phyloP scores from a whole-genome alignment of 352 stramenopile genomes.

The Globisporangium paroecandrum region DNA sequence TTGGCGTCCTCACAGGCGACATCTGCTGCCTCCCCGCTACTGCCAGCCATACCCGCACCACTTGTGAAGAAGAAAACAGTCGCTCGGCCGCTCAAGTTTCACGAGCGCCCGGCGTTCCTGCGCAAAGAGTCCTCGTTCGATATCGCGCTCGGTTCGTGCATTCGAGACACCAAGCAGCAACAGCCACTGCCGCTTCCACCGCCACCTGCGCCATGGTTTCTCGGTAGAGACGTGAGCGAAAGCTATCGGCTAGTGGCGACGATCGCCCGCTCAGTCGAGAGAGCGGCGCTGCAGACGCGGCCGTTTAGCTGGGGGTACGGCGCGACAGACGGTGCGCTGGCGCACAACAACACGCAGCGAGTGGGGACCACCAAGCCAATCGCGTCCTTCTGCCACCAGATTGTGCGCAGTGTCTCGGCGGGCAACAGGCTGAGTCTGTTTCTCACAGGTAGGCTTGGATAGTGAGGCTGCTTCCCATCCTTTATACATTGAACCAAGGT shows the following conservation, averaged over 20 bases:
- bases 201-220: slow-evolving; percentile 16
- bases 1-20: too few species aligned
- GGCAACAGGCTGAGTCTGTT: slow-evolving; percentile 63
- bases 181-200: not conserved
- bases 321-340: slow-evolving; percentile 39
- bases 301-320: slow-evolving; percentile 61
- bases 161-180: not conserved
- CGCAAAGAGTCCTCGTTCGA: slow-evolving; percentile 29
- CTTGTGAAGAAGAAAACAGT: slow-evolving; percentile 31
- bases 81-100: slow-evolving; percentile 34
- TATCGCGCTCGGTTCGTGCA: not conserved
- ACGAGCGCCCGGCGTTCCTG: slow-evolving; percentile 42
- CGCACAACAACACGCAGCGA: slow-evolving; percentile 29
- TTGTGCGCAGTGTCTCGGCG: slow-evolving; percentile 38
- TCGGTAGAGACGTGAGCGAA: slow-evolving; percentile 28
- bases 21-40: too few species aligned
- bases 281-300: slow-evolving; percentile 24
- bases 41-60: too few species aligned
- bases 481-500: too few species aligned
- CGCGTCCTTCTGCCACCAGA: slow-evolving; percentile 32
- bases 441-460: slow-evolving; percentile 32
- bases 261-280: slow-evolving; percentile 25
- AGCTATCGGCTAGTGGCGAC: slow-evolving; percentile 43
- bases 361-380: slow-evolving; percentile 30
- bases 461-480: slow-evolving; percentile 1